Percentiles rank a stretch among this genome's conserved stretches.
phyloP scores from a whole-genome alignment of 78 protist genomes.

The Polysphondylium violaceum region DNA sequence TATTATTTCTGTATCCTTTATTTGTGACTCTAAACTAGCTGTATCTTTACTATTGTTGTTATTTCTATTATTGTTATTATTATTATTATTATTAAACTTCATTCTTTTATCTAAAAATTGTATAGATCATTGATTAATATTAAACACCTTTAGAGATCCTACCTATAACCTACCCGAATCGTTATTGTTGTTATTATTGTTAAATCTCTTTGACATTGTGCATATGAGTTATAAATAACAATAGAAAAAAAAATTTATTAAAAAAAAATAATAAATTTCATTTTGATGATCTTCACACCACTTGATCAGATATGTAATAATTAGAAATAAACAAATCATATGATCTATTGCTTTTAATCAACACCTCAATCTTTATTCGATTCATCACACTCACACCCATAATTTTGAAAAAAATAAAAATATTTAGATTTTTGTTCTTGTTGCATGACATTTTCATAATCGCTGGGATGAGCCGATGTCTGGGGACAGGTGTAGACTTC shows the following conservation, averaged over 20 bases:
- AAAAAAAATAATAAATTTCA: no score
- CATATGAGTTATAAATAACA: no score
- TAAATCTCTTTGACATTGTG: constrained; percentile 32
- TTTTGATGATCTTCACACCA: no score
- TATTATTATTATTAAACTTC: background rate
- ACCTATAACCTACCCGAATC: no score
- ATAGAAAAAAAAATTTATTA: no score
- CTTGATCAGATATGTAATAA: background rate
- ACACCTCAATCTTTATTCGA: no score
- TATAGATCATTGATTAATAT: no score
- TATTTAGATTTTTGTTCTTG: background rate
- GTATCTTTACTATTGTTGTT: constrained; percentile 2
- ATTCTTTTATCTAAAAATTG: no score
- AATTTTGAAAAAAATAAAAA: no score
- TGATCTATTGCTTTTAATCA: background rate
- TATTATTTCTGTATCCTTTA: constrained; percentile 27
- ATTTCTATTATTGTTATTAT: constrained; percentile 1
- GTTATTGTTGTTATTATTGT: background rate
- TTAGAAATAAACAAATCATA: background rate
- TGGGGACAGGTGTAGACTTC: constrained; percentile 29
- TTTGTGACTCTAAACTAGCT: background rate
- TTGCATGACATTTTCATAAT: background rate
- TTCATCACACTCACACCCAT: no score
- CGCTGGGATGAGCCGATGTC: background rate
- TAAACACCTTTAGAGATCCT: no score